Base-by-base conservation (phyloP, 1,284 basidiomycete genomes). In the Singerocomus inundabilis region DNA sequence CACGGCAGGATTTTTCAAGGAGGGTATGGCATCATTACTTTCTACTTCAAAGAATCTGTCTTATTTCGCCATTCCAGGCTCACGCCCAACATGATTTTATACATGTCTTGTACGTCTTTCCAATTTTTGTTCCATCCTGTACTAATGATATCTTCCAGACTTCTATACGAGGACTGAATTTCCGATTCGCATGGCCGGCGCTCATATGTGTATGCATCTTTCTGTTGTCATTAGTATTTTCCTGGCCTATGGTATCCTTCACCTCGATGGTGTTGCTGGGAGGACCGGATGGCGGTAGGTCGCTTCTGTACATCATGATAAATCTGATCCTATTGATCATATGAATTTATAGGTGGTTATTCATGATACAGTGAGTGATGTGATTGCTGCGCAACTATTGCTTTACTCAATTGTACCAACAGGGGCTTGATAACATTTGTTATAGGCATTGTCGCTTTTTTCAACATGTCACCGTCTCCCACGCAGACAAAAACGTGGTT, bases 81-180 rank as follows among this genome's bases (percentile, higher is more conserved):
- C 56, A 80, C 84, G 46, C 81, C 81, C 0, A 82, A 85, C 53
- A 66, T 84, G 5, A 78, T 88, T 50, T 68, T 87, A 3, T 88
- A 87, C 61, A 66, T 87, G 16, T 84, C 82, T 2, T 87, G 77
- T 79, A 32, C 24, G 74, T 68, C 42, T 2, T 28, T 41, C 28
- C 4, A 2, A 8, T n/a, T 8, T 1, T 25, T 10, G 3, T 26
- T 5, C 3, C 31, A 9, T 21, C 12, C 7, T 32, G 1, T 21
- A 16, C 24, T 49, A 4, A 52, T 1, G 16, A 32, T 31, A 3
- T 39, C 4, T n/a, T 8, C 13, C n/a, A 63, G 61, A 62, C 37
- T 88, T 80, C 59, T 87, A 87, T 63, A 85, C 80, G 4, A 84
- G 81, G 63, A 76, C 68, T 6, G 83, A 86, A 60, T 72, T 90